Base-by-base conservation (phyloP, 805 yeast genomes). In the Peterozyma toletana region DNA sequence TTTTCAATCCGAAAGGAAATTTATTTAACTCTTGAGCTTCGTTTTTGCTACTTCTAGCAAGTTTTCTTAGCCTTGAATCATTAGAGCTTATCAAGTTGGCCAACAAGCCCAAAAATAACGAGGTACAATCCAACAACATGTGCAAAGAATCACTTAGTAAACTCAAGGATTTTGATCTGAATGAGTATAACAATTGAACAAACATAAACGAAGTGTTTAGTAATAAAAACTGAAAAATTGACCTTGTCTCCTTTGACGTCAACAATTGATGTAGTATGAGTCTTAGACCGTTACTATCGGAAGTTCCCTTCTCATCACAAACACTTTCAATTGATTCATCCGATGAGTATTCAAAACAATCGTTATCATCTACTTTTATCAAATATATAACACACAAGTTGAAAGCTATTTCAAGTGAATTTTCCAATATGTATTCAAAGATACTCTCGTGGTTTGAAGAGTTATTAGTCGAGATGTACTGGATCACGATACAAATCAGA, bases 91-190 rank as follows among this genome's bases (percentile, higher is more conserved):
- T 50, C 56, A 63, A 11, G 78, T 95, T 86, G 0, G 99, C 99
- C 21, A 91, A 71, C 2, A 93, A 67, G 0, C 99, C 99, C 30
- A 93, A 75, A 2, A 93, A 79, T 44, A 93, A 67, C 0, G 98
- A 95, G 0, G 88, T 75, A 60, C 99, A 93, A 62, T 93, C 99
- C 44, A 93, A 70, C 2, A 95, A 85, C 99, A 93, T 93, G 62
- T 93, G 99, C 42, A 93, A 71, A 1, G 96, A 88, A 57, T 93
- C 99, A 15, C 96, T 88, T 42, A 93, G 62, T 18, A 93, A 68
- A 10, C 99, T 97, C 38, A 93, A 67, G 0, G 98, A 91, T 56
- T 86, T 90, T 1, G 98, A 89, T 48, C 95, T 73, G 64, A 93
- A 84, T 0, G 98, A 90, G 60, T 93, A 93, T 9, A 93, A 65